phyloP scores from a whole-genome alignment of 1,284 basidiomycete species.

The Cryptococcus sp. region DNA sequence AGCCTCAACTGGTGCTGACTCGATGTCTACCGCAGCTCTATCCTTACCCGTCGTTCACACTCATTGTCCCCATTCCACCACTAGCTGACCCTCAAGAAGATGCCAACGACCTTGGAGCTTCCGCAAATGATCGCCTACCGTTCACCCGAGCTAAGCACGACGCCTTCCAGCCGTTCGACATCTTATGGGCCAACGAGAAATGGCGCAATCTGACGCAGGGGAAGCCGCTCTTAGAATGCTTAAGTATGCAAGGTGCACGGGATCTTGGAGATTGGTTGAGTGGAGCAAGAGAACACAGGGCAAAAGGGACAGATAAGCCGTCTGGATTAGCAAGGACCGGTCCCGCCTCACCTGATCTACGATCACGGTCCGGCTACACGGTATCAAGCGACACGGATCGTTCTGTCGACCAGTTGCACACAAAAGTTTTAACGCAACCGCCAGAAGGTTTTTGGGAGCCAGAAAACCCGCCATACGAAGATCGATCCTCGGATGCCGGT shows the following conservation, averaged over 20 bases:
- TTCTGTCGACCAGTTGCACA: slow-evolving; percentile 1
- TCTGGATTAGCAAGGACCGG: not conserved
- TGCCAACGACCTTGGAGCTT: slow-evolving; percentile 12
- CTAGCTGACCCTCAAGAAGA: slow-evolving; percentile 6
- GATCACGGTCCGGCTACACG: too few species aligned
- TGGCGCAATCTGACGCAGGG: slow-evolving; percentile 33
- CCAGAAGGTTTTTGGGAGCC: slow-evolving; percentile 33
- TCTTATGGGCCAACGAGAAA: slow-evolving; percentile 39
- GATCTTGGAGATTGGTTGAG: slow-evolving; percentile 40
- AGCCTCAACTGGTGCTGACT: not conserved
- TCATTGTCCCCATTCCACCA: slow-evolving; percentile 35
- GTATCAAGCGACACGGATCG: not conserved
- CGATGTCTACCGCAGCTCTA: slow-evolving; percentile 28
- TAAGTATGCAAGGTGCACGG: slow-evolving; percentile 33
- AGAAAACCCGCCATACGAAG: slow-evolving; percentile 28
- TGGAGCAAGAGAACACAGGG: slow-evolving; percentile 15
- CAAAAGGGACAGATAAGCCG: not conserved
- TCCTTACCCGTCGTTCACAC: slow-evolving; percentile 45
- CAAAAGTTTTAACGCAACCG: not conserved
- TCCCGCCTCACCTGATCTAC: not conserved
- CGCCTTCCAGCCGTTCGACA: slow-evolving; percentile 26
- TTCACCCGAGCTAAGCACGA: slow-evolving; percentile 29
- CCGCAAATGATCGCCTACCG: slow-evolving; percentile 4
- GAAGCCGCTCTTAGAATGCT: slow-evolving; percentile 30
- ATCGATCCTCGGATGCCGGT: slow-evolving; percentile 1